Base-by-base conservation (phyloP, 305 asterid species). In the Lippia alba region DNA sequence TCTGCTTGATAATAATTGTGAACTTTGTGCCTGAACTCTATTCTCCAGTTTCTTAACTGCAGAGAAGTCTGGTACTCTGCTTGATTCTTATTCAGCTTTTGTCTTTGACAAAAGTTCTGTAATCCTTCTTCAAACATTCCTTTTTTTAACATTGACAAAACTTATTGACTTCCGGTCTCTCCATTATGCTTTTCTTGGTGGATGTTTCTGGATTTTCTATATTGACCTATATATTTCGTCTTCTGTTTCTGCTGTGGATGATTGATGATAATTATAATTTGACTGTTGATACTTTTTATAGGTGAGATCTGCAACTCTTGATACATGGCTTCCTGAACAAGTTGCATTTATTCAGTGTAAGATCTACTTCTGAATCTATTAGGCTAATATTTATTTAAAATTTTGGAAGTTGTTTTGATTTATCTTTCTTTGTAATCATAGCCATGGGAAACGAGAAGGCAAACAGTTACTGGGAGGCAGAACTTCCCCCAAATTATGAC, bases 321-420 rank as follows among this genome's bases (percentile, higher is more conserved):
- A 95, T 75, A 95, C 99, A 57, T 95, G 99, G 99, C 97, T 95
- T 78, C 99, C 99, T 32, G 99, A 95, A 66, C 99, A 95, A 85
- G 98, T 95, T 82, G 89, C 96, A 75, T 95, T 95, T 79, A 95
- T 95, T 76, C 97, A 92, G 33, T 89, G 99, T 95, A 90, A 86
- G 96, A 61, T 57, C 74, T 40, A 50, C n/a, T 30, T 67, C 61
- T 83, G 51, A 61, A 66, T 40, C 63, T 18, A n/a, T 70, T 66
- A 17, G 54, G 49, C 61, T 71, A 54, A 49, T 68, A 34, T 61
- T 60, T 4, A 64, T 61, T 50, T 67, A 66, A 19, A 58, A 64
- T 54, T 61, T 68, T n/a, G 34, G 32, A 51, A 33, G 62, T 48
- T 24, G n/a, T 68, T 14, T 69, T 50, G 69, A 7, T 40, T 49